Conservation (phyloP, 1,284 basidiomycete genomes). For the Pulchroboletus neoregius region DNA sequence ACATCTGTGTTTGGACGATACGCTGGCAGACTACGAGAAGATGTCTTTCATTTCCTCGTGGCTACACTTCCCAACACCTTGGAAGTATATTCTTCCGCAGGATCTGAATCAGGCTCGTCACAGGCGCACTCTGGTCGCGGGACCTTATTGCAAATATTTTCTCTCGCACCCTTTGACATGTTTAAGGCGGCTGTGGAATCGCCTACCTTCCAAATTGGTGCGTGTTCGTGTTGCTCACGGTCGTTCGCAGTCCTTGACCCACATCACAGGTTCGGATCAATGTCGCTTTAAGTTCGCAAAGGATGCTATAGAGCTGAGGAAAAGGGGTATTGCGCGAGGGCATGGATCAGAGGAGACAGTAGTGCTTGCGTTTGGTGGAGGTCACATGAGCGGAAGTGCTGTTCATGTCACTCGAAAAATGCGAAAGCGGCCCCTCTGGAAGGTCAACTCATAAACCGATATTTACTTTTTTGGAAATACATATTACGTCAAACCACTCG, state of each 20-base stretch:
- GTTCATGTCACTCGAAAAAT: constrained; percentile 84
- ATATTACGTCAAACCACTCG: constrained; percentile 29
- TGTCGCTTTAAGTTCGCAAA: constrained; percentile 87
- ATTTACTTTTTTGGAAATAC: constrained; percentile 14
- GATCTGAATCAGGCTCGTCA: constrained; percentile 37
- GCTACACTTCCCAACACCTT: constrained; percentile 65
- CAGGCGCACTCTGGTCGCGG: constrained; percentile 51
- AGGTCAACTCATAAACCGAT: constrained; percentile 61
- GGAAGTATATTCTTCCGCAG: constrained; percentile 42
- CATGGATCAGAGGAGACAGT: constrained; percentile 75
- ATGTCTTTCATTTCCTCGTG: constrained; percentile 74
- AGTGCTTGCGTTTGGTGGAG: constrained; percentile 78
- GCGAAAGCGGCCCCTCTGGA: constrained; percentile 79
- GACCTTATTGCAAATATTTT: constrained; percentile 64
- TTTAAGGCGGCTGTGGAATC: constrained; percentile 79
- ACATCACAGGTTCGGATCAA: constrained; percentile 69
- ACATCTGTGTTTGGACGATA: constrained; percentile 69
- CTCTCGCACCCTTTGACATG: constrained; percentile 75
- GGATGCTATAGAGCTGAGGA: constrained; percentile 78
- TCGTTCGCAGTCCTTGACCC: constrained; percentile 16
- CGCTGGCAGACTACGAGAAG: constrained; percentile 62
- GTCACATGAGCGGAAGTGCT: constrained; percentile 62
- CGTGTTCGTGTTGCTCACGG: constrained; percentile 28
- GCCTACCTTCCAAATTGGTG: constrained; percentile 72
- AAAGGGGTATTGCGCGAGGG: constrained; percentile 59